Conservation (phyloP, 495 filamentous ascomycete genomes). For the Penicillium subrubescens region DNA sequence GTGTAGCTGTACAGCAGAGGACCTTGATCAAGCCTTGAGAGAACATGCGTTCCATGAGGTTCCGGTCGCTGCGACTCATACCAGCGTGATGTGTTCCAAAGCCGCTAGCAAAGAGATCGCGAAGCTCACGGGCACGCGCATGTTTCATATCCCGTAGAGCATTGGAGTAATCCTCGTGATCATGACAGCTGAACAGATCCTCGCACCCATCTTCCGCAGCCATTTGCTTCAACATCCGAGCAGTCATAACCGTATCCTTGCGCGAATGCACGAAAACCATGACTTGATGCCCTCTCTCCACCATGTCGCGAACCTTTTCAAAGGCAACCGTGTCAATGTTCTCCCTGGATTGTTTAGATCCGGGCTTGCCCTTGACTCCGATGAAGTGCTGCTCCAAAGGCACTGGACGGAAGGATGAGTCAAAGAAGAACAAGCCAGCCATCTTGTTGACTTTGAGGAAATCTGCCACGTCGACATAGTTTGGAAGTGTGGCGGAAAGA, state of each 20-base stretch:
- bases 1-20: constrained; percentile 95
- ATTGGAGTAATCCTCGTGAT: constrained; percentile 70
- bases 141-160: constrained; percentile 80
- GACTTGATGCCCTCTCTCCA: constrained; percentile 83
- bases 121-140: constrained; percentile 78
- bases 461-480: constrained; percentile 94
- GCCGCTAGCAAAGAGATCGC: constrained; percentile 86
- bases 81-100: constrained; percentile 96
- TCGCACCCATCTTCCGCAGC: constrained; percentile 75
- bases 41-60: constrained; percentile 90
- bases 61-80: constrained; percentile 89
- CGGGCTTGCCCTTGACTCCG: constrained; percentile 89
- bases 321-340: constrained; percentile 85
- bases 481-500: constrained; percentile 91
- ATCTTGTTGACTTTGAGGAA: constrained; percentile 95
- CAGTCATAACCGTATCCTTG: constrained; percentile 88
- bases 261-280: constrained; percentile 99
- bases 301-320: constrained; percentile 95
- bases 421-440: constrained; percentile 96
- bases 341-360: constrained; percentile 74
- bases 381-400: constrained; percentile 97
- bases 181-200: constrained; percentile 70
- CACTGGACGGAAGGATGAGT: constrained; percentile 91
- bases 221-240: constrained; percentile 82
- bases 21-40: constrained; percentile 87